Percentiles rank a stretch among this genome's conserved stretches.
These are phyloP conservation scores for Sphagnum contortum DNA, from an alignment of 225 moss, liverwort and hornwort species.

Conservation along the genomic window DNA sequence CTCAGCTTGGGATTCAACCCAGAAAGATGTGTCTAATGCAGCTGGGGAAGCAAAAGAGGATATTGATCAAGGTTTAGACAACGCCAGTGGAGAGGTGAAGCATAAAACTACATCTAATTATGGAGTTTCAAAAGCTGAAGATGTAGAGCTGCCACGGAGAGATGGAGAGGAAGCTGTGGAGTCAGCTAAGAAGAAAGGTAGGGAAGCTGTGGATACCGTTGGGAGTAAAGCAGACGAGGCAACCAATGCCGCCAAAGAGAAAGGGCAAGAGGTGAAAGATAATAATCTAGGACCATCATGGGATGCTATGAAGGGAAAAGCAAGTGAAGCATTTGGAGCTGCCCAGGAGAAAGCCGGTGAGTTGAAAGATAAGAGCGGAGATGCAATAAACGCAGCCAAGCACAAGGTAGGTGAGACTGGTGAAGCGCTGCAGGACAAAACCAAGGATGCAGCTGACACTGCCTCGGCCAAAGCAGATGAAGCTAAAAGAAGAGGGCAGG, in stretches of 20 bases:
- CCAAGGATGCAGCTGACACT: conserved; percentile 7
- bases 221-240: conserved; percentile 17
- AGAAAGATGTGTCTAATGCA: neutral
- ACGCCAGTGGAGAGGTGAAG: no score
- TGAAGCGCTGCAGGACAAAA: conserved; percentile 16
- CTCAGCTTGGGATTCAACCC: conserved; percentile 1
- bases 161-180: neutral
- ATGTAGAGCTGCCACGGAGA: no score
- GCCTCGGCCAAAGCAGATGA: conserved; percentile 32
- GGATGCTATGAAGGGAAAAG: conserved; percentile 27
- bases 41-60: neutral
- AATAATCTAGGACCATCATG: conserved; percentile 19
- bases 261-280: conserved; percentile 22
- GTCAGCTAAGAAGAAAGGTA: conserved; percentile 5
- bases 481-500: conserved; percentile 22
- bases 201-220: conserved; percentile 1
- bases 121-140: no score
- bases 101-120: no score
- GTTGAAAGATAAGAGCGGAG: conserved; percentile 21
- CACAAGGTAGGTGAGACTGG: conserved; percentile 36
- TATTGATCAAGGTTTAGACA: no score
- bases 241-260: conserved; percentile 16
- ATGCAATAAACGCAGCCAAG: conserved; percentile 19
- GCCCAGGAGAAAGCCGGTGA: conserved; percentile 32
- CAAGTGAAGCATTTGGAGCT: conserved; percentile 15